Conservation (phyloP, 2,329 filamentous ascomycete species). For the Alternaria arborescens region DNA sequence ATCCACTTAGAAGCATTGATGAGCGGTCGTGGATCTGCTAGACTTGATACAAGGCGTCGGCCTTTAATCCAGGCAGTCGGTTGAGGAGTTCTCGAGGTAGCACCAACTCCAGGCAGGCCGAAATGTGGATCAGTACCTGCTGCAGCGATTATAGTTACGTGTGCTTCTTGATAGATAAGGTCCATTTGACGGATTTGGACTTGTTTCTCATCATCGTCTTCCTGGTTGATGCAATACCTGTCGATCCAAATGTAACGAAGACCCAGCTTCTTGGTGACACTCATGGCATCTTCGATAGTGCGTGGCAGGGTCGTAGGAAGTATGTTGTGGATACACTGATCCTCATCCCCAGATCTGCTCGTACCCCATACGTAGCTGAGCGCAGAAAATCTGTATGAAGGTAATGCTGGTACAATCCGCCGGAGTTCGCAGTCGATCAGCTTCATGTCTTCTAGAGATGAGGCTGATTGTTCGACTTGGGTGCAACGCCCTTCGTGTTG, state of each 20-base stretch:
- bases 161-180: neutral
- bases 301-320: neutral
- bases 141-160: neutral
- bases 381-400: neutral
- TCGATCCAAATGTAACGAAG: neutral
- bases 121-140: neutral
- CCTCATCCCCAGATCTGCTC: neutral
- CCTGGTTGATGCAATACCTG: neutral
- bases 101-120: neutral
- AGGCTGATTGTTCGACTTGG: no score
- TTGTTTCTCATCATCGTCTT: rapidly evolving
- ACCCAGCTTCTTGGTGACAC: neutral
- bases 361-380: neutral
- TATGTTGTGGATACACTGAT: rapidly evolving
- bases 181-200: neutral
- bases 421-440: neutral
- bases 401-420: neutral
- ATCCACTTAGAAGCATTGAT: neutral
- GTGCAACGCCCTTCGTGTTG: neutral
- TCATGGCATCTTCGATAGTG: neutral
- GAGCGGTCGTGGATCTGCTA: rapidly evolving
- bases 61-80: neutral
- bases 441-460: neutral
- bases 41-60: neutral
- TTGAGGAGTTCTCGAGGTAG: neutral